A percentile compares a stretch with the other conserved stretches of the same genome.
Evolutionary conservation across 2,329 filamentous ascomycete genomes (phyloP).

Genomic region (Phialemoniopsis sp.): DNA sequence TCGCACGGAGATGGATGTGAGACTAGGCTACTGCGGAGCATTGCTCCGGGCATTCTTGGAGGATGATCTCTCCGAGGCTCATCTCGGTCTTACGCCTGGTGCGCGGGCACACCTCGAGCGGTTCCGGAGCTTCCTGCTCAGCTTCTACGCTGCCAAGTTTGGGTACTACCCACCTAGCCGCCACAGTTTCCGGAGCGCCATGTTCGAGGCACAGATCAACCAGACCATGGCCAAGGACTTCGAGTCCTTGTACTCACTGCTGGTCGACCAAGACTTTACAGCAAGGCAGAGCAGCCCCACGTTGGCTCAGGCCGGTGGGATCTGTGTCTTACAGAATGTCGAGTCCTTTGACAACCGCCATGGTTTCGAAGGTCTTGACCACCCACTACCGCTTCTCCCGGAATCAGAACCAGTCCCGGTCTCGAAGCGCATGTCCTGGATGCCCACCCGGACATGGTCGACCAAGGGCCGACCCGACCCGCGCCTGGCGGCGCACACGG

Average conservation of each 20-base stretch:
- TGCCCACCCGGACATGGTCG: neutral
- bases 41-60: conserved; percentile 66
- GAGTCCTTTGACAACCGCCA: conserved; percentile 61
- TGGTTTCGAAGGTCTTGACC: conserved; percentile 53
- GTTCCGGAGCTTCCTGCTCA: conserved; percentile 65
- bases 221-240: conserved; percentile 66
- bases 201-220: conserved; percentile 56
- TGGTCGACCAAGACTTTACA: conserved; percentile 60
- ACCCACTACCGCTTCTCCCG: conserved; percentile 67
- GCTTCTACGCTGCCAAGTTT: conserved; percentile 62
- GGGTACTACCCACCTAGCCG: conserved; percentile 67
- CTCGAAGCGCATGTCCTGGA: conserved; percentile 10
- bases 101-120: conserved; percentile 65
- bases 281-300: conserved; percentile 44
- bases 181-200: conserved; percentile 29
- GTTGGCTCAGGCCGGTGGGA: conserved; percentile 54
- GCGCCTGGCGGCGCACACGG: conserved; percentile 45
- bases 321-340: conserved; percentile 67
- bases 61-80: conserved; percentile 62
- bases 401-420: conserved; percentile 5
- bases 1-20: conserved; percentile 60
- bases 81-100: conserved; percentile 59
- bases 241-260: conserved; percentile 62
- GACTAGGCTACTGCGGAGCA: conserved; percentile 45
- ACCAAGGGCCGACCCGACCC: conserved; percentile 31